These are phyloP conservation scores for Buddleja alternifolia DNA, from an alignment of 257 asterid genomes.

Conservation along the genomic window DNA sequence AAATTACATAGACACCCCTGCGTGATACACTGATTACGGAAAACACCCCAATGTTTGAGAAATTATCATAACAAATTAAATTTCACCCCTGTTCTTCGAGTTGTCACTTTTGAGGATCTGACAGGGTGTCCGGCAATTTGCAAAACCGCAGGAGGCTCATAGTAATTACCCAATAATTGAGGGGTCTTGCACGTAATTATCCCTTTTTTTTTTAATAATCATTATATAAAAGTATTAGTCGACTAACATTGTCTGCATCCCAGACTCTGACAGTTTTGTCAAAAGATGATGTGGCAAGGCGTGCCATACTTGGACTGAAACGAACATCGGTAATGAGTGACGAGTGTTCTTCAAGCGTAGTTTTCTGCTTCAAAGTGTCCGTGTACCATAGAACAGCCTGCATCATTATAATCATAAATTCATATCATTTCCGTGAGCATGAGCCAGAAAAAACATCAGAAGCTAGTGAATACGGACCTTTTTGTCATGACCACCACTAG, in stretches of 20 bases:
- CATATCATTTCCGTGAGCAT: conserved; percentile 12
- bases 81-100: too few relatives aligned
- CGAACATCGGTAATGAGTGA: conserved; percentile 65
- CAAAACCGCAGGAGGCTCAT: too few relatives aligned
- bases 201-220: too few relatives aligned
- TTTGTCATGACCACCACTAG: conserved; percentile 78
- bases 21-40: too few relatives aligned
- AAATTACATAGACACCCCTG: too few relatives aligned
- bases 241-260: conserved; percentile 74
- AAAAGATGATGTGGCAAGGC: conserved; percentile 86
- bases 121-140: too few relatives aligned
- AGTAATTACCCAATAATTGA: too few relatives aligned
- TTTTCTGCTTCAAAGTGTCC: conserved; percentile 55
- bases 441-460: neutral
- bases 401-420: conserved; percentile 22
- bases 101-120: too few relatives aligned
- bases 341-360: conserved; percentile 71
- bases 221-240: too few relatives aligned
- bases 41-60: too few relatives aligned
- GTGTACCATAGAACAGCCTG: conserved; percentile 72
- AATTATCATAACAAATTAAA: too few relatives aligned
- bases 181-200: too few relatives aligned
- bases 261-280: conserved; percentile 79
- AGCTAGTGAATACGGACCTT: conserved; percentile 42
- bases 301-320: conserved; percentile 80